A percentile compares a stretch with the other conserved stretches of the same genome.
Conservation (phyloP, 1,284 basidiomycete species). For the Lentinus polychrous region DNA sequence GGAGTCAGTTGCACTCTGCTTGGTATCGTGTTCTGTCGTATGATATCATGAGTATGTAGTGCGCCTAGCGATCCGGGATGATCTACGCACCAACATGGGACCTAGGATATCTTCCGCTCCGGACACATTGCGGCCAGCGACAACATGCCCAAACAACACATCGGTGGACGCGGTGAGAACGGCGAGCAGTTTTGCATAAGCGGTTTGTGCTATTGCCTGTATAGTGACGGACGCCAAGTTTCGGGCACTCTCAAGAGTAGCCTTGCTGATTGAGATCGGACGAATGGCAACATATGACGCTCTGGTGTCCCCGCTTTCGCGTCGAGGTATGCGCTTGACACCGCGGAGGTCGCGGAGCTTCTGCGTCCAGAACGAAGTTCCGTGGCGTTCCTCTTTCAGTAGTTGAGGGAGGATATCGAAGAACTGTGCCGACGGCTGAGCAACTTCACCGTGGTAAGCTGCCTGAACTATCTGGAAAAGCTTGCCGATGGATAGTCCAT, state of each 20-base stretch:
- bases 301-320: neutral
- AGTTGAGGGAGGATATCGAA: slow-evolving; percentile 27
- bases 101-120: slow-evolving; percentile 40
- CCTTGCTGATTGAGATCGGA: neutral
- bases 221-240: slow-evolving; percentile 24
- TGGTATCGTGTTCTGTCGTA: slow-evolving; percentile 38
- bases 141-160: slow-evolving; percentile 41
- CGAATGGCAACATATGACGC: slow-evolving; percentile 1
- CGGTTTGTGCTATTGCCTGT: slow-evolving; percentile 36
- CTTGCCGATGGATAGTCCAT: slow-evolving; percentile 35
- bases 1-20: slow-evolving; percentile 31
- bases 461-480: slow-evolving; percentile 29
- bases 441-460: slow-evolving; percentile 24
- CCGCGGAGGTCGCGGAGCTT: slow-evolving; percentile 25
- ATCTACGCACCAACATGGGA: slow-evolving; percentile 37
- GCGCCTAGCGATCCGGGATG: slow-evolving; percentile 7
- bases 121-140: slow-evolving; percentile 38
- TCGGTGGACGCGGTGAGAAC: slow-evolving; percentile 26
- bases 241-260: slow-evolving; percentile 1
- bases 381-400: slow-evolving; percentile 31
- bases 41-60: neutral
- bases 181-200: slow-evolving; percentile 36
- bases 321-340: slow-evolving; percentile 8
- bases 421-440: slow-evolving; percentile 26
- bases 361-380: slow-evolving; percentile 34